Conservation (phyloP, 768 basidiomycete genomes). For the Cubamyces lactineus region DNA sequence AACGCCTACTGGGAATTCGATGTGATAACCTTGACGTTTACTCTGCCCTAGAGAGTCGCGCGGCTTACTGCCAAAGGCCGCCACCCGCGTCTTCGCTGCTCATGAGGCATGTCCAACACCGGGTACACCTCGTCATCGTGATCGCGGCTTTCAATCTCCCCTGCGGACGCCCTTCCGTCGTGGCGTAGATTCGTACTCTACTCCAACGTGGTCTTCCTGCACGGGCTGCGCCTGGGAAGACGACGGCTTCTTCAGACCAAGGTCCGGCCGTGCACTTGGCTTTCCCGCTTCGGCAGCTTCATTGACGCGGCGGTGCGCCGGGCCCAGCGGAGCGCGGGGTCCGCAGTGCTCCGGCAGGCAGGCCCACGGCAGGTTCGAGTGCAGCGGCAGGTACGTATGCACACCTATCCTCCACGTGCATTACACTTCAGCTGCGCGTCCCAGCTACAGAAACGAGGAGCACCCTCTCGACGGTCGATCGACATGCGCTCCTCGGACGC, state of each 20-base stretch:
- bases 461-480: not conserved
- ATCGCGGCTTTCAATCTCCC: not conserved
- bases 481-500: not conserved
- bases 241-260: conserved; percentile 6
- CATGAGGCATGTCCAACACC: not conserved
- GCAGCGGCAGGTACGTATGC: conserved; percentile 18
- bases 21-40: conserved; percentile 13
- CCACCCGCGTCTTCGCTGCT: not conserved
- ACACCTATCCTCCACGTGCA: conserved; percentile 19
- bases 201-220: conserved; percentile 12
- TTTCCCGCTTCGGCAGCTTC: conserved; percentile 14
- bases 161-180: conserved; percentile 4
- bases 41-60: conserved; percentile 3
- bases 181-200: conserved; percentile 8
- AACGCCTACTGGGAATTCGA: not conserved
- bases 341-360: conserved; percentile 19
- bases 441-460: not conserved
- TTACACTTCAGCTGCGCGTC: not conserved
- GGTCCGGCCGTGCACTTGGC: conserved; percentile 21
- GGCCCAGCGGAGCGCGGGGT: conserved; percentile 24
- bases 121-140: not conserved
- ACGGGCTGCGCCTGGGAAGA: conserved; percentile 14
- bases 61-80: not conserved
- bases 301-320: conserved; percentile 17
- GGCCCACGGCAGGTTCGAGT: conserved; percentile 3